These are phyloP conservation scores for Paramecium biaurelia DNA, from an alignment of 73 alveolate species.

Conservation along the genomic window DNA sequence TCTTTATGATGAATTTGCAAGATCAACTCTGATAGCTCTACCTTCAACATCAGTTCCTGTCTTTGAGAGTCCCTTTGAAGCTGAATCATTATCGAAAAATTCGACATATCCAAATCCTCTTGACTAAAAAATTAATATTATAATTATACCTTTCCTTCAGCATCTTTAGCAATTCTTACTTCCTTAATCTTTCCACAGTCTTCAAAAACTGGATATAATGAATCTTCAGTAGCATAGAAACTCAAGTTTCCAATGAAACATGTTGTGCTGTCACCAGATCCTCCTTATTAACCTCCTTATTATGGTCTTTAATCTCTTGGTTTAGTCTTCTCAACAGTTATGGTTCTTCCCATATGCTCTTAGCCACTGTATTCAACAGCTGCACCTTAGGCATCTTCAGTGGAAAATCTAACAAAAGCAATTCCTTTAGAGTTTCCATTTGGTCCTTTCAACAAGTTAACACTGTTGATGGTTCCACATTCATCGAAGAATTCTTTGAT, in stretches of 20 bases:
- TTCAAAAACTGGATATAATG: slow-evolving; percentile 81
- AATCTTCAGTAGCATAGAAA: slow-evolving; percentile 80
- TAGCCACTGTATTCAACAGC: slow-evolving; percentile 65
- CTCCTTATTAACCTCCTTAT: slow-evolving; percentile 61
- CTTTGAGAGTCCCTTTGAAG: slow-evolving; percentile 54
- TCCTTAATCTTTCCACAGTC: slow-evolving; percentile 89
- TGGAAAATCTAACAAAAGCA: slow-evolving; percentile 73
- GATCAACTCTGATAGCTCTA: slow-evolving; percentile 64
- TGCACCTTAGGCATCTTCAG: slow-evolving; percentile 68
- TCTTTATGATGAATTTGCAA: slow-evolving; percentile 37
- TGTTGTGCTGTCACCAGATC: slow-evolving; percentile 71
- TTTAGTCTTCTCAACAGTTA: slow-evolving; percentile 42
- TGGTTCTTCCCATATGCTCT: slow-evolving; percentile 77
- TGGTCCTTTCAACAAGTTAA: slow-evolving; percentile 61
- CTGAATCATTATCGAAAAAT: slow-evolving; percentile 49
- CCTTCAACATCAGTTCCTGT: slow-evolving; percentile 57
- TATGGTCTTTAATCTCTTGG: slow-evolving; percentile 40
- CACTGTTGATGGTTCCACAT: slow-evolving; percentile 68
- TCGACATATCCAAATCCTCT: slow-evolving; percentile 67
- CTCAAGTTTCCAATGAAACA: slow-evolving; percentile 92
- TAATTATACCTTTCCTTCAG: slow-evolving; percentile 82
- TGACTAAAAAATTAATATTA: slow-evolving; percentile 25
- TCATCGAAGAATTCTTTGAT: slow-evolving; percentile 64
- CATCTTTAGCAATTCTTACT: slow-evolving; percentile 85
- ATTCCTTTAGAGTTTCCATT: slow-evolving; percentile 73